Conservation (phyloP, 2,329 filamentous ascomycete genomes). For the Trichoderma hamatum region DNA sequence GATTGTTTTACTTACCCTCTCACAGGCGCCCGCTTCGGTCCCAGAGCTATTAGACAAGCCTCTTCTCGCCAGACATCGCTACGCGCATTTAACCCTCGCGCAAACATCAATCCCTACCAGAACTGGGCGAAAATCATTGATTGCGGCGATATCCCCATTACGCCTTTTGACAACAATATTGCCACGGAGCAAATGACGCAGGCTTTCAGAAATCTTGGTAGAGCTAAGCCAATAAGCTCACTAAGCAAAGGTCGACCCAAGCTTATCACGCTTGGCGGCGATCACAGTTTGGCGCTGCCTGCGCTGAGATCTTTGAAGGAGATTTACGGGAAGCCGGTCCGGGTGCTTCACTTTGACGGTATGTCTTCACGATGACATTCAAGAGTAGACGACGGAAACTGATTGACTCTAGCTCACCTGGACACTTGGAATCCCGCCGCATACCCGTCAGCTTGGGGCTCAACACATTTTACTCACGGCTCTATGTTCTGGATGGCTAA, state of each 20-base stretch:
- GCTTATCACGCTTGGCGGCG: slow-evolving; percentile 72
- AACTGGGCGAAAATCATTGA: slow-evolving; percentile 82
- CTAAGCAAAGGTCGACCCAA: slow-evolving; percentile 46
- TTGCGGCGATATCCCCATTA: slow-evolving; percentile 88
- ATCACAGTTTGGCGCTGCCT: slow-evolving; percentile 71
- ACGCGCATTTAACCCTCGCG: slow-evolving; percentile 78
- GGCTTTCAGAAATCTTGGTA: slow-evolving; percentile 71
- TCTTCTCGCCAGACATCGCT: slow-evolving; percentile 79
- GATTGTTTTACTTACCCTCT: slow-evolving; percentile 16
- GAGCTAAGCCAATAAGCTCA: slow-evolving; percentile 39
- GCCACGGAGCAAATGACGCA: slow-evolving; percentile 83
- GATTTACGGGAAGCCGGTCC: slow-evolving; percentile 63
- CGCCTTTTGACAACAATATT: slow-evolving; percentile 82
- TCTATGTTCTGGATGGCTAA: slow-evolving; percentile 90
- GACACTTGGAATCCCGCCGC: slow-evolving; percentile 85
- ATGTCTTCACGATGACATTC: slow-evolving; percentile 5
- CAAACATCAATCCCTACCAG: slow-evolving; percentile 80
- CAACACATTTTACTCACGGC: slow-evolving; percentile 75
- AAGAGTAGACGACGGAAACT: slow-evolving; percentile 30
- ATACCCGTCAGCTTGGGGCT: slow-evolving; percentile 61
- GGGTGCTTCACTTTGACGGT: slow-evolving; percentile 74
- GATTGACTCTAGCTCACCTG: slow-evolving; percentile 56
- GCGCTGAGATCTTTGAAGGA: slow-evolving; percentile 67
- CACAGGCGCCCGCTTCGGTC: slow-evolving; percentile 79
- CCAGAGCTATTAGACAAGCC: slow-evolving; percentile 82